A percentile compares a stretch with the other conserved stretches of the same genome.
Evolutionary conservation across 306 rosid species (phyloP).

Genomic region (Cicer judaicum): DNA sequence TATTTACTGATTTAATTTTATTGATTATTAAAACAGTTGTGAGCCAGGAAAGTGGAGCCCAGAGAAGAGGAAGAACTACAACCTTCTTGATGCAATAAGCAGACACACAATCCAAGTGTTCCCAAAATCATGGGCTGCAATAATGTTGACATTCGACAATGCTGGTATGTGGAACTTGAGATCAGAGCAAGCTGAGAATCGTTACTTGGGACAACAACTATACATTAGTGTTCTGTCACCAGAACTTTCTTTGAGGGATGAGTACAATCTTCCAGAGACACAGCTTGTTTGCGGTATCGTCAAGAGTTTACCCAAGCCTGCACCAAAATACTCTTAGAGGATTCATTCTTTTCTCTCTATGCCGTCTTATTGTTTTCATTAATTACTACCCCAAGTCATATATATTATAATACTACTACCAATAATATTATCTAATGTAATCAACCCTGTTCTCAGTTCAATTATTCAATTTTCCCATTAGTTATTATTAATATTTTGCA

Average conservation of each 20-base stretch:
- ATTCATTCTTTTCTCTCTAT: background rate
- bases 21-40: no score
- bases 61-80: slow-evolving; percentile 63
- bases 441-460: no score
- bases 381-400: no score
- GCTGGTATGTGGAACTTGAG: slow-evolving; percentile 85
- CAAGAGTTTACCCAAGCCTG: slow-evolving; percentile 58
- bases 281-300: slow-evolving; percentile 62
- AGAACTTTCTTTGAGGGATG: slow-evolving; percentile 57
- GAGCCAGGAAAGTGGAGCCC: slow-evolving; percentile 80
- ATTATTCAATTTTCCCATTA: no score
- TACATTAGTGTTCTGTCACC: slow-evolving; percentile 57
- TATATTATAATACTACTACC: no score
- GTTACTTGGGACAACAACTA: slow-evolving; percentile 75
- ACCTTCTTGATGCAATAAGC: slow-evolving; percentile 80
- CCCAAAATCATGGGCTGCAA: slow-evolving; percentile 77
- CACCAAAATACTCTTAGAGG: slow-evolving; percentile 39
- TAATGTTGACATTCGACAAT: slow-evolving; percentile 66
- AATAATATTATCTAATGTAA: background rate
- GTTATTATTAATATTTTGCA: no score
- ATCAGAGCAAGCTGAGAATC: slow-evolving; percentile 59
- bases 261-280: slow-evolving; percentile 62
- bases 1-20: no score
- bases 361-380: background rate
- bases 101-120: slow-evolving; percentile 80